These are phyloP conservation scores for Trichomonas tenax DNA, from an alignment of 208 protist genomes.

Conservation along the genomic window DNA sequence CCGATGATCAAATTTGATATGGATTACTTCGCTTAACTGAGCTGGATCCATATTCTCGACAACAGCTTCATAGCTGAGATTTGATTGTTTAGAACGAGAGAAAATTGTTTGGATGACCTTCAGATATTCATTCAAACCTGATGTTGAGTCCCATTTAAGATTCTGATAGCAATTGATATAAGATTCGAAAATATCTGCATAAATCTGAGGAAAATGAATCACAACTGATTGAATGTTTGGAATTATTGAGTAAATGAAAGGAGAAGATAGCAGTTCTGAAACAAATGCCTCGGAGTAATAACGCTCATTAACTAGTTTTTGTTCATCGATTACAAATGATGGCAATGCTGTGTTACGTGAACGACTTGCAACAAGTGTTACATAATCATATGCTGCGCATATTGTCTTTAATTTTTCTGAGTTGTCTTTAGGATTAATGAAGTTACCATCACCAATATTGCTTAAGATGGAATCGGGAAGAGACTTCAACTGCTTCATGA, in stretches of 20 bases:
- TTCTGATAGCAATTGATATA: background rate
- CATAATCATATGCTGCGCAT: background rate
- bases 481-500: background rate
- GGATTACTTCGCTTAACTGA: background rate
- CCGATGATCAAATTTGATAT: background rate
- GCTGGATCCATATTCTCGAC: no score
- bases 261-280: background rate
- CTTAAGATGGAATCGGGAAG: no score
- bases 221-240: background rate
- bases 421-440: background rate
- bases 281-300: background rate
- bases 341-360: background rate
- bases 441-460: background rate
- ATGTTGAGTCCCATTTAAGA: background rate
- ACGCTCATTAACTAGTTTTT: background rate
- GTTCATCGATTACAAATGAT: background rate
- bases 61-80: no score
- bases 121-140: background rate
- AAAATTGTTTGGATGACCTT: no score
- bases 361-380: background rate
- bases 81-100: no score
- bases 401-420: background rate
- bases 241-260: background rate
- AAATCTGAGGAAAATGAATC: background rate
- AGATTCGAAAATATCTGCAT: background rate